These are phyloP conservation scores for Plasmodium gonderi DNA, from an alignment of 169 alveolate species.

Conservation along the genomic window DNA sequence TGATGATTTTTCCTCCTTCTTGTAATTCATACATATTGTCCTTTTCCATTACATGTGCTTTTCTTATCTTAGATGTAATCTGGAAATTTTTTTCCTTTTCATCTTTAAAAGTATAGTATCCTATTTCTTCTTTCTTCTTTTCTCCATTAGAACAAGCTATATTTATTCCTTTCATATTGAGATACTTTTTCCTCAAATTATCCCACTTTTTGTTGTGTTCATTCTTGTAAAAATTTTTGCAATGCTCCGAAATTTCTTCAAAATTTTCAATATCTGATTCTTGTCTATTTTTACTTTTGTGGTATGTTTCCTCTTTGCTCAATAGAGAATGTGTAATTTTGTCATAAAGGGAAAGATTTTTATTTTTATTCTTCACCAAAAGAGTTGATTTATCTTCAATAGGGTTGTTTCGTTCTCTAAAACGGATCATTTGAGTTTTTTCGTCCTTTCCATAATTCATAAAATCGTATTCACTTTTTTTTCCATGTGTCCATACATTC, in stretches of 20 bases:
- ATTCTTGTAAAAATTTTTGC: background rate
- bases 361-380: background rate
- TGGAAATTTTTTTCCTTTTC: background rate
- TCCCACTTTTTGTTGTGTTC: slow-evolving; percentile 10
- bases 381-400: background rate
- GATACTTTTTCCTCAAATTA: slow-evolving; percentile 16
- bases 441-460: background rate
- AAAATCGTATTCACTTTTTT: background rate
- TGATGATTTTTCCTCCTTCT: background rate
- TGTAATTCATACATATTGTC: background rate
- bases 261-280: background rate
- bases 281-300: background rate
- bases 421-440: background rate
- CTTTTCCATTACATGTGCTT: too few species aligned
- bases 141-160: background rate
- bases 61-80: background rate
- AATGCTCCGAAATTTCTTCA: background rate
- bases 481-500: background rate
- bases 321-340: background rate
- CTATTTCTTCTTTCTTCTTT: background rate
- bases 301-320: background rate
- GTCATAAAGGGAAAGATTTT: background rate
- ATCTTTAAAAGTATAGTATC: background rate
- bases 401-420: background rate
- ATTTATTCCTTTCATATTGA: background rate